Conservation (phyloP, 495 filamentous ascomycete species). For the Aspergillus coremiiformis region DNA sequence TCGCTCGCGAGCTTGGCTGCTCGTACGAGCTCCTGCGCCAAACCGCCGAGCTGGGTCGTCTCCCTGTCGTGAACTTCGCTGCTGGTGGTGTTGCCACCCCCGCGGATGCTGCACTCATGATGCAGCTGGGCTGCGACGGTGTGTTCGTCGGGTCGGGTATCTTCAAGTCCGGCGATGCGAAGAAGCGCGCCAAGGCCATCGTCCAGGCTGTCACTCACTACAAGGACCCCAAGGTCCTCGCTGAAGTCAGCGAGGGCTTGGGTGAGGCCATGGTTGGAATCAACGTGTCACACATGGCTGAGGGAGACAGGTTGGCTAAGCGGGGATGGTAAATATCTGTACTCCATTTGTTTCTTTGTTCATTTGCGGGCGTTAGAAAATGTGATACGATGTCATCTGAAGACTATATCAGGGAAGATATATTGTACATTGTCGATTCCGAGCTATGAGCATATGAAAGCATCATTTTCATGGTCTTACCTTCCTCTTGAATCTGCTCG, state of each 20-base stretch:
- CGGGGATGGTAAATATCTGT: conserved; percentile 77
- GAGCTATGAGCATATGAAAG: conserved; percentile 15
- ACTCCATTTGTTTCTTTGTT: conserved; percentile 5
- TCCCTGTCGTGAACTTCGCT: conserved; percentile 97
- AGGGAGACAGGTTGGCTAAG: conserved; percentile 73
- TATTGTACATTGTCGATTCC: conserved; percentile 5
- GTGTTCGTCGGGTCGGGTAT: conserved; percentile 96
- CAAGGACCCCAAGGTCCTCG: conserved; percentile 77
- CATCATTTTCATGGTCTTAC: neutral
- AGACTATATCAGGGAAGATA: neutral
- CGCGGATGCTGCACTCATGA: conserved; percentile 96
- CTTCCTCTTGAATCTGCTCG: too few relatives aligned
- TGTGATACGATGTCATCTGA: conserved; percentile 2
- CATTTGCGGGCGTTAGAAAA: conserved; percentile 17
- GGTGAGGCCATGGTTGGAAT: conserved; percentile 97
- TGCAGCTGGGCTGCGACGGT: conserved; percentile 96
- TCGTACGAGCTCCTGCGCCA: conserved; percentile 74
- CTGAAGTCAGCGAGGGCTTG: conserved; percentile 76
- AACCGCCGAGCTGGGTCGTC: conserved; percentile 74
- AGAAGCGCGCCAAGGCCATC: conserved; percentile 82
- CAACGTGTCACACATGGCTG: conserved; percentile 65
- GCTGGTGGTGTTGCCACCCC: conserved; percentile 96
- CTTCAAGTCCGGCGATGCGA: conserved; percentile 90
- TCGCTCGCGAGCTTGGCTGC: conserved; percentile 74
- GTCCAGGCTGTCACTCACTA: conserved; percentile 90